Conservation (phyloP, 2,329 filamentous ascomycete genomes). For the Xylariaceae sp. region DNA sequence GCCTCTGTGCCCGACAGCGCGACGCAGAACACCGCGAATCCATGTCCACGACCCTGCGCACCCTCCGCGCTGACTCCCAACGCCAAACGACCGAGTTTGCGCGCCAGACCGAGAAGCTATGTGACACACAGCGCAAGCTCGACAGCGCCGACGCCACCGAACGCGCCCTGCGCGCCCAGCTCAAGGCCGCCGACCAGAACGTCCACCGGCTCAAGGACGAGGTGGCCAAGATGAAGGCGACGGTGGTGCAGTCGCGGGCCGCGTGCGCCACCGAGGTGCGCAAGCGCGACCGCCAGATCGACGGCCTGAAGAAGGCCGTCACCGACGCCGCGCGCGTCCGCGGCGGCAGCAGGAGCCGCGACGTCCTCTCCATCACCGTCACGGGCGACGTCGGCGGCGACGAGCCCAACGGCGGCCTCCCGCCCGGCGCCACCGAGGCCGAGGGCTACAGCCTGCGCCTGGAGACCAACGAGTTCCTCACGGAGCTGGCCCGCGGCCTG, state of each 20-base stretch:
- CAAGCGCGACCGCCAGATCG: slow-evolving; percentile 86
- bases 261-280: slow-evolving; percentile 90
- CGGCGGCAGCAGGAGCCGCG: slow-evolving; percentile 57
- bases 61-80: slow-evolving; percentile 72
- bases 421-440: slow-evolving; percentile 44
- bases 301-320: slow-evolving; percentile 85
- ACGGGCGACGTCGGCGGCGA: slow-evolving; percentile 57
- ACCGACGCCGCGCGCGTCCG: slow-evolving; percentile 68
- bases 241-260: slow-evolving; percentile 80
- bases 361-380: slow-evolving; percentile 60
- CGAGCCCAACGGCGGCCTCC: slow-evolving; percentile 30
- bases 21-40: slow-evolving; percentile 88
- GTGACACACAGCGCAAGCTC: slow-evolving; percentile 58
- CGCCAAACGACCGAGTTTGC: slow-evolving; percentile 72
- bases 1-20: slow-evolving; percentile 55
- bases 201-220: slow-evolving; percentile 83
- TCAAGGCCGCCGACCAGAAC: slow-evolving; percentile 73
- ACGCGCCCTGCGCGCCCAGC: slow-evolving; percentile 67
- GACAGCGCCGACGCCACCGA: slow-evolving; percentile 70
- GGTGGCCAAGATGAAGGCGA: slow-evolving; percentile 73
- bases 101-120: slow-evolving; percentile 56
- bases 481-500: slow-evolving; percentile 77
- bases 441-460: slow-evolving; percentile 71
- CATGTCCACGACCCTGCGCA: slow-evolving; percentile 76
- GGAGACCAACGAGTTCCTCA: slow-evolving; percentile 91